Evolutionary conservation across 176 grass and related monocot genomes (phyloP).

Genomic region (Paspalum vaginatum): DNA sequence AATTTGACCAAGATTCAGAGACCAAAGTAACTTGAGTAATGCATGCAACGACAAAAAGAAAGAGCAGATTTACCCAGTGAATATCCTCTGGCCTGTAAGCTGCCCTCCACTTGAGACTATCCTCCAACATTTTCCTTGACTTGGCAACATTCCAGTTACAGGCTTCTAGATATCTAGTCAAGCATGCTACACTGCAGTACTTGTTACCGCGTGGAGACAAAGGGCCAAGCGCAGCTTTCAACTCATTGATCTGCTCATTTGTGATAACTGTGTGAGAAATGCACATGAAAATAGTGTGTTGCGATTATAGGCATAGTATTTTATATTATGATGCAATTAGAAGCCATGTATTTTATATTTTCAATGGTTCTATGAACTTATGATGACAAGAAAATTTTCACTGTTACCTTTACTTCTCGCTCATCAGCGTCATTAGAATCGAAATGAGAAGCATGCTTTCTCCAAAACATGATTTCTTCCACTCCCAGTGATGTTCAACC

Average conservation of each 20-base stretch:
- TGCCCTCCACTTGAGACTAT: conserved; percentile 81
- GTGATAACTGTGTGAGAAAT: conserved; percentile 29
- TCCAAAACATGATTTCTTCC: conserved; percentile 67
- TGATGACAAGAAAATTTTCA: neutral
- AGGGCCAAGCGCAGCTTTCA: conserved; percentile 64
- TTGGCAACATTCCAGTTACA: conserved; percentile 72
- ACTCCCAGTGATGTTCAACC: conserved; percentile 21
- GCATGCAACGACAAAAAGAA: neutral
- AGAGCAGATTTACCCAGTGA: conserved; percentile 56
- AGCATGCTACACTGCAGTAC: conserved; percentile 65
- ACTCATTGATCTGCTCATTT: conserved; percentile 62
- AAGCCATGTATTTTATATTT: neutral
- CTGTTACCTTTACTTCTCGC: conserved; percentile 64
- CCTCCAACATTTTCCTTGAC: conserved; percentile 86
- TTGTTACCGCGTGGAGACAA: conserved; percentile 47
- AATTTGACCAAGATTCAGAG: neutral
- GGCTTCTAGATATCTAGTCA: conserved; percentile 77
- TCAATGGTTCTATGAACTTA: neutral
- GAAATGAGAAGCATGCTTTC: conserved; percentile 53
- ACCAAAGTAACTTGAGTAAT: neutral
- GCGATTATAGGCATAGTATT: too few species aligned
- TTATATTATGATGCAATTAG: neutral
- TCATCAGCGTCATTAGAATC: conserved; percentile 44
- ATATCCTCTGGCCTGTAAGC: conserved; percentile 78
- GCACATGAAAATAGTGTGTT: neutral